Conservation (phyloP, 2,329 filamentous ascomycete species). For the Monosporascus sp. region DNA sequence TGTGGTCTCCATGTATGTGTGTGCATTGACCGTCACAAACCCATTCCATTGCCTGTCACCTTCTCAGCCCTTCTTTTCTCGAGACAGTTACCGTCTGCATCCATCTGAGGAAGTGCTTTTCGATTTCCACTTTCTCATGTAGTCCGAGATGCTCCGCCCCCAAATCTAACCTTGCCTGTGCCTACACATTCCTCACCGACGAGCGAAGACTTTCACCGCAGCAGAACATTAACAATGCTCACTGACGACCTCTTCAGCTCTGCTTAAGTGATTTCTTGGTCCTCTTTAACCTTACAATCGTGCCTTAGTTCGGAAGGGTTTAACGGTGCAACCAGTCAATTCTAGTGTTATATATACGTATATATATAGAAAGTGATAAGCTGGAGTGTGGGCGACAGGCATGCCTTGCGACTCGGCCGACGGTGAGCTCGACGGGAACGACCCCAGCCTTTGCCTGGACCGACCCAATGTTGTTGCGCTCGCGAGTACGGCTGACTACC, state of each 20-base stretch:
- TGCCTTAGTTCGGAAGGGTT: too few relatives aligned
- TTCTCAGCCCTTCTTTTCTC: too few relatives aligned
- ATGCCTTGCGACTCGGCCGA: slow-evolving; percentile 3
- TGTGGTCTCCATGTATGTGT: background rate
- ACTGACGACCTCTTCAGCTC: background rate
- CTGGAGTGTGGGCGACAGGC: background rate
- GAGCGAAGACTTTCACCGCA: background rate
- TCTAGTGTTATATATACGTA: too few relatives aligned
- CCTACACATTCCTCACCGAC: background rate
- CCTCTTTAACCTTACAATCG: too few relatives aligned
- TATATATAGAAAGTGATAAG: background rate
- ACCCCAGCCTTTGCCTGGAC: slow-evolving; percentile 8
- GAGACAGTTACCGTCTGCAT: background rate
- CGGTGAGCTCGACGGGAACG: slow-evolving; percentile 9
- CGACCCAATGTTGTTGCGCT: slow-evolving; percentile 9
- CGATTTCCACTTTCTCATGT: too few relatives aligned
- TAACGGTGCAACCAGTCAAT: too few relatives aligned
- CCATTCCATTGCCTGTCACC: background rate
- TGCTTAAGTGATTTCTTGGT: background rate
- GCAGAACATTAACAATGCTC: background rate
- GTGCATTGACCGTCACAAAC: background rate
- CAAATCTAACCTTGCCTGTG: background rate
- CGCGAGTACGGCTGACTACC: slow-evolving; percentile 19
- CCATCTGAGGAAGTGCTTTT: background rate
- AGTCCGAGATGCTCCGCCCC: background rate